phyloP scores from a whole-genome alignment of 257 asterid genomes.

The Solanum clarkiae region DNA sequence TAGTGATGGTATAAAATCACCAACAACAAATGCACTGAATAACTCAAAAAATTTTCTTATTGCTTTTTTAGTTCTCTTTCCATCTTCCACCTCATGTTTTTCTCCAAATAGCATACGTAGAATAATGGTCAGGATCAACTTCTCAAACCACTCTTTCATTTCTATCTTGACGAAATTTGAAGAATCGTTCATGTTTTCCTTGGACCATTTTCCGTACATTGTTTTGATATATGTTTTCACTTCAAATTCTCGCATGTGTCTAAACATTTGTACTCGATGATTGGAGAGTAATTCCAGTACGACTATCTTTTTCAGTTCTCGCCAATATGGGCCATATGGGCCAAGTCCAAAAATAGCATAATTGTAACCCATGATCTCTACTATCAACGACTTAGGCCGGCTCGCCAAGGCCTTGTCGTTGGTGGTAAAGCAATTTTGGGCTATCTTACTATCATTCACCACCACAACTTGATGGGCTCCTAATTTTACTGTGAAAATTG shows the following conservation, averaged over 20 bases:
- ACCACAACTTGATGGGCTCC: conserved; percentile 4
- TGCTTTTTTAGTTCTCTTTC: neutral
- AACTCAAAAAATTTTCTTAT: conserved; percentile 4
- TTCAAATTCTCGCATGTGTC: conserved; percentile 4
- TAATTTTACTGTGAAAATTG: conserved; percentile 10
- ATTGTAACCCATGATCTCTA: conserved; percentile 2
- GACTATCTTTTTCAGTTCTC: conserved; percentile 8
- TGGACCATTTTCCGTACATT: neutral
- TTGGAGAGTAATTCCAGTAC: conserved; percentile 4
- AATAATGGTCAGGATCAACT: conserved; percentile 4
- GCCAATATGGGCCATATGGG: conserved; percentile 16
- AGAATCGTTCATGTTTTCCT: neutral
- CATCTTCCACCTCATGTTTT: neutral
- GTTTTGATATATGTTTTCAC: neutral
- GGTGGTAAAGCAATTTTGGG: conserved; percentile 5
- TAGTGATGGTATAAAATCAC: conserved; percentile 13
- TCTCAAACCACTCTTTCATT: conserved; percentile 11
- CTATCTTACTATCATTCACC: conserved; percentile 3
- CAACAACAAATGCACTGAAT: neutral
- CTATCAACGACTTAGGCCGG: neutral
- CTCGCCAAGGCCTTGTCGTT: neutral
- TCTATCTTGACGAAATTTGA: neutral
- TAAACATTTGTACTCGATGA: conserved; percentile 5
- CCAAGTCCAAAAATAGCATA: conserved; percentile 9
- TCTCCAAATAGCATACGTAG: conserved; percentile 12